Conservation (phyloP, 2,329 filamentous ascomycete species). For the Parascedosporium putredinis region DNA sequence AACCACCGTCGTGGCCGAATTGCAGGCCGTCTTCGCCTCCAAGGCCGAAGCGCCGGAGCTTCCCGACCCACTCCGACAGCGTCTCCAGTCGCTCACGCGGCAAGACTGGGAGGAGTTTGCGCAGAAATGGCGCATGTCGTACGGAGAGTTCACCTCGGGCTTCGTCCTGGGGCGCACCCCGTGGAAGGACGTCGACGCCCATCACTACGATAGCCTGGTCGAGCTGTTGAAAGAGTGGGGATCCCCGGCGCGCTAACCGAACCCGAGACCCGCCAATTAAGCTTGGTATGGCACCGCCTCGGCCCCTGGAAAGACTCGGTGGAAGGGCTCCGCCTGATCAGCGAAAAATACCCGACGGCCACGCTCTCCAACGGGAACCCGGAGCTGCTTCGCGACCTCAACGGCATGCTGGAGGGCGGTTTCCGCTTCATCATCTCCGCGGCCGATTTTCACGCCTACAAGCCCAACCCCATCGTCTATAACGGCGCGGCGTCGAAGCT, state of each 20-base stretch:
- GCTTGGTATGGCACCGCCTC: conserved; percentile 62
- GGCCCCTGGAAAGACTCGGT: conserved; percentile 57
- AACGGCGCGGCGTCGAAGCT: conserved; percentile 53
- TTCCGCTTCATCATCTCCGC: conserved; percentile 56
- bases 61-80: conserved; percentile 32
- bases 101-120: conserved; percentile 56
- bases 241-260: conserved; percentile 51
- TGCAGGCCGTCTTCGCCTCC: conserved; percentile 38
- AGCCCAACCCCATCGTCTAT: conserved; percentile 60
- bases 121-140: conserved; percentile 58
- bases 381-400: conserved; percentile 55
- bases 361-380: conserved; percentile 69
- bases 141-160: conserved; percentile 46
- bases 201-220: conserved; percentile 54
- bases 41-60: conserved; percentile 38
- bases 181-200: conserved; percentile 64
- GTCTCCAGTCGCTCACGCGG: conserved; percentile 38
- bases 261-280: conserved; percentile 52
- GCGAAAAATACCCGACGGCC: conserved; percentile 42
- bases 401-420: conserved; percentile 43
- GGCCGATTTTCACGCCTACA: conserved; percentile 65
- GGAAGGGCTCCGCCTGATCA: conserved; percentile 44
- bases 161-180: conserved; percentile 35
- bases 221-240: conserved; percentile 44
- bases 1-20: conserved; percentile 48